Conservation (phyloP, 495 filamentous ascomycete genomes). For the Apodospora peruviana region DNA sequence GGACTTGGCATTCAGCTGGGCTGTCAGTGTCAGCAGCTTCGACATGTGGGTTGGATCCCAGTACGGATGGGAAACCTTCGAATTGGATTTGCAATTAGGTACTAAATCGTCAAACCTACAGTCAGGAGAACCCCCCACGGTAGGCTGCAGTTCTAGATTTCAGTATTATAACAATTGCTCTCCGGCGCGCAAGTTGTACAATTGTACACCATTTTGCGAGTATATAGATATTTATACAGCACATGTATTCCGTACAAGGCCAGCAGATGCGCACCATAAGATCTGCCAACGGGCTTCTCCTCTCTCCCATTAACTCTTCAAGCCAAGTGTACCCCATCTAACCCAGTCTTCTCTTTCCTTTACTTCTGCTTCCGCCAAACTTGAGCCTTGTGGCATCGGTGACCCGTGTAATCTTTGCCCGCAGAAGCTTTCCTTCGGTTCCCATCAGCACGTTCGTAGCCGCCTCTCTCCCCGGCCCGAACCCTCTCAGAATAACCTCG, state of each 20-base stretch:
- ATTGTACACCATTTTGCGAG: too few species aligned
- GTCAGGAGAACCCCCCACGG: background rate
- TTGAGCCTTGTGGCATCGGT: constrained; percentile 83
- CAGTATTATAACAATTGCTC: too few species aligned
- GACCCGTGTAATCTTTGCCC: constrained; percentile 65
- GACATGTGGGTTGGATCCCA: too few species aligned
- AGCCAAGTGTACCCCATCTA: too few species aligned
- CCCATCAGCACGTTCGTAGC: constrained; percentile 84
- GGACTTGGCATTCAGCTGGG: background rate
- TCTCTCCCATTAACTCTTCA: too few species aligned
- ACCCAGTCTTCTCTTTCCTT: constrained; percentile 74
- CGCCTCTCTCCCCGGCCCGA: constrained; percentile 79
- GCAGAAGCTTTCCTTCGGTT: constrained; percentile 68
- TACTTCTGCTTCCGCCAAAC: constrained; percentile 89
- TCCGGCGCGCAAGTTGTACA: too few species aligned
- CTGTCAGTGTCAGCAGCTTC: too few species aligned
- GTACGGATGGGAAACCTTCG: too few species aligned
- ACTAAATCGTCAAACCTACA: too few species aligned
- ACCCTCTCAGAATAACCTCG: constrained; percentile 77
- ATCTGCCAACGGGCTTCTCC: background rate
- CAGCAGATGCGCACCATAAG: background rate
- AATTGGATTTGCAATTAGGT: too few species aligned
- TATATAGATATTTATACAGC: too few species aligned
- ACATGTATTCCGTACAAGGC: constrained; percentile 15
- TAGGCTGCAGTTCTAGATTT: background rate